phyloP scores from a whole-genome alignment of 805 yeast genomes.

The Teunomyces stri region DNA sequence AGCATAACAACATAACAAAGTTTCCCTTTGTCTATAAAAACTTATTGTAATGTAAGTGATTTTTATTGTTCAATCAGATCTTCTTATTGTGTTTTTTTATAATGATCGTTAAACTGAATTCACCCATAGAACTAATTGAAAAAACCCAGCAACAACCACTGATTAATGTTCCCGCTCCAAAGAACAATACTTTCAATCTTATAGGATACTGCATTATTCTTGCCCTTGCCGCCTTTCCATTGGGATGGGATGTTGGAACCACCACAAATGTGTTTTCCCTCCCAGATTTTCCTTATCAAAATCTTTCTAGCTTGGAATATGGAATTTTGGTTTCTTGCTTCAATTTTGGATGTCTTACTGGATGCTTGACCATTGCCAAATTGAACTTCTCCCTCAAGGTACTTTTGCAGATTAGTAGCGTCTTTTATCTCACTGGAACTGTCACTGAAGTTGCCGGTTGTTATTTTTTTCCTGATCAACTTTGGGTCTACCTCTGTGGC shows the following conservation, averaged over 20 bases:
- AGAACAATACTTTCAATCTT: background rate
- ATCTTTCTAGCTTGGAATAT: conserved; percentile 10
- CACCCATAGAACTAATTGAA: background rate
- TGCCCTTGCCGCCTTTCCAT: conserved; percentile 19
- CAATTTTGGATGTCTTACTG: conserved; percentile 23
- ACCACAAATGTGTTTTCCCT: conserved; percentile 15
- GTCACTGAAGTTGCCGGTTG: conserved; percentile 12
- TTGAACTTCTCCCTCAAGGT: conserved; percentile 12
- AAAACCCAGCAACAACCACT: background rate
- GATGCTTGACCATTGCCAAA: conserved; percentile 14
- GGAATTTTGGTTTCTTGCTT: conserved; percentile 23
- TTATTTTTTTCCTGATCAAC: background rate
- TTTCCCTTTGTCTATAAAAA: background rate
- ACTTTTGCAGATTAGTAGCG: conserved; percentile 10
- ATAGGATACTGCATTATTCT: conserved; percentile 7
- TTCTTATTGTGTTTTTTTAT: background rate
- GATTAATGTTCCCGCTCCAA: background rate
- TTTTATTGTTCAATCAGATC: background rate
- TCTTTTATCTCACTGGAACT: conserved; percentile 18
- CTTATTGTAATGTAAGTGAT: background rate
- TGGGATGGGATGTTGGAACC: conserved; percentile 29
- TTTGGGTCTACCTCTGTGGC: conserved; percentile 15
- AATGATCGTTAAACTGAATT: background rate
- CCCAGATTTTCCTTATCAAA: conserved; percentile 10
- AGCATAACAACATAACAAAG: conserved; percentile 1